phyloP scores from a whole-genome alignment of 2,329 filamentous ascomycete species.

The Juglanconis oblonga region DNA sequence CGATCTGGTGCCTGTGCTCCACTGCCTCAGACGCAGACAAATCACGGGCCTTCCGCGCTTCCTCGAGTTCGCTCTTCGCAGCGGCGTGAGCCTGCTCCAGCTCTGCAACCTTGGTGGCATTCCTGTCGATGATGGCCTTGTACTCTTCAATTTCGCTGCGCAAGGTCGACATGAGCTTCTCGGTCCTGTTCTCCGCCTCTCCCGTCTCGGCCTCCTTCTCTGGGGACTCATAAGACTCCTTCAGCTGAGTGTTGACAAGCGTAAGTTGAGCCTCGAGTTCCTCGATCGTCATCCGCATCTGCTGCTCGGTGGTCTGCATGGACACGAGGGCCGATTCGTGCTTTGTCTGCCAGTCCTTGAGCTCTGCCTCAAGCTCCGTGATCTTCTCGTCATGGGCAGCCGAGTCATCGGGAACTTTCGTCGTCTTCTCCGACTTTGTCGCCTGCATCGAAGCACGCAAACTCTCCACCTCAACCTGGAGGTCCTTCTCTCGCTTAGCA shows the following conservation, averaged over 20 bases:
- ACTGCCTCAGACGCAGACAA: constrained; percentile 43
- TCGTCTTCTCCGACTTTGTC: constrained; percentile 14
- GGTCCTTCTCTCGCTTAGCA: constrained; percentile 69
- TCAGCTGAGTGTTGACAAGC: constrained; percentile 9
- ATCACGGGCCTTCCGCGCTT: constrained; percentile 60
- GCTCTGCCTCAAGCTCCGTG: constrained; percentile 65
- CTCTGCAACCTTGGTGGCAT: constrained; percentile 66
- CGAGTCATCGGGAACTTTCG: constrained; percentile 28
- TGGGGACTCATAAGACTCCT: background rate
- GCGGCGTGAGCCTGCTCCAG: constrained; percentile 70
- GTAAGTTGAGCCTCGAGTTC: constrained; percentile 62
- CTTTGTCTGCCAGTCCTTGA: constrained; percentile 72
- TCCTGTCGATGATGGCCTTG: constrained; percentile 67
- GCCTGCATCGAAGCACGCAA: constrained; percentile 54
- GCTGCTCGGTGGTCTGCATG: constrained; percentile 69
- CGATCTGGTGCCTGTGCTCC: constrained; percentile 32
- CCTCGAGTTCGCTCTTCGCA: constrained; percentile 65
- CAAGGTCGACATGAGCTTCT: constrained; percentile 58
- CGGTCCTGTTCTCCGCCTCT: constrained; percentile 53
- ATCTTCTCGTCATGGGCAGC: constrained; percentile 56
- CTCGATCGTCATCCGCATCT: constrained; percentile 68
- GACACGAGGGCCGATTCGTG: constrained; percentile 69
- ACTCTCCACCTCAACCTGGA: constrained; percentile 67
- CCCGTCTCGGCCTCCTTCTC: constrained; percentile 35
- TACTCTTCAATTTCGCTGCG: constrained; percentile 79